Evolutionary conservation across 208 protist genomes (phyloP).

Genomic region (Eutreptiella sp.): DNA sequence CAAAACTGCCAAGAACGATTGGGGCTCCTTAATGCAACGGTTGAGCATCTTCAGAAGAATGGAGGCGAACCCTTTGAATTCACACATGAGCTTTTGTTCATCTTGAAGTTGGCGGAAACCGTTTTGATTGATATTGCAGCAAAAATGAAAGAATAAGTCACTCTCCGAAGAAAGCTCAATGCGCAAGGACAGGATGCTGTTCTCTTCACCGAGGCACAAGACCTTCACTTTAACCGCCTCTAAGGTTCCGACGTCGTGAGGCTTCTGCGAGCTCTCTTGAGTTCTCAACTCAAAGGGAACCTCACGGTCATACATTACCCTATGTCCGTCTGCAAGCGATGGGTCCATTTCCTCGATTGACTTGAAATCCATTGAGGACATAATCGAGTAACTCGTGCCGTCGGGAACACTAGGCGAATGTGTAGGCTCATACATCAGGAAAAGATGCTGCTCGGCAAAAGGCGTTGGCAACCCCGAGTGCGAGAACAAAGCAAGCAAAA

Average conservation of each 20-base stretch:
- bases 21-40: conserved; percentile 74
- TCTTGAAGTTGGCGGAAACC: conserved; percentile 69
- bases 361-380: conserved; percentile 75
- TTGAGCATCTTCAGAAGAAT: conserved; percentile 86
- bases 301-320: conserved; percentile 79
- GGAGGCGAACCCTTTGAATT: conserved; percentile 80
- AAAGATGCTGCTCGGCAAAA: too few relatives aligned
- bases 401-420: too few relatives aligned
- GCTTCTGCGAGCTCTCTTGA: conserved; percentile 48
- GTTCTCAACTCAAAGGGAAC: conserved; percentile 77
- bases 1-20: conserved; percentile 71
- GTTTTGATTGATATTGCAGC: conserved; percentile 71
- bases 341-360: conserved; percentile 81
- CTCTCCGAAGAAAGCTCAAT: conserved; percentile 79
- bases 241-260: conserved; percentile 60
- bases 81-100: conserved; percentile 83
- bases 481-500: too few relatives aligned
- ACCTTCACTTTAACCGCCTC: conserved; percentile 83
- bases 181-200: conserved; percentile 52
- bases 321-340: conserved; percentile 70
- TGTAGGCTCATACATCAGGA: too few relatives aligned
- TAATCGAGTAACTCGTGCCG: too few relatives aligned
- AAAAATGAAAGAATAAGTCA: conserved; percentile 88
- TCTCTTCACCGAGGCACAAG: conserved; percentile 70
- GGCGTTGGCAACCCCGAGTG: too few relatives aligned